phyloP scores from a whole-genome alignment of 768 basidiomycete genomes.

The Obba rivulosa region DNA sequence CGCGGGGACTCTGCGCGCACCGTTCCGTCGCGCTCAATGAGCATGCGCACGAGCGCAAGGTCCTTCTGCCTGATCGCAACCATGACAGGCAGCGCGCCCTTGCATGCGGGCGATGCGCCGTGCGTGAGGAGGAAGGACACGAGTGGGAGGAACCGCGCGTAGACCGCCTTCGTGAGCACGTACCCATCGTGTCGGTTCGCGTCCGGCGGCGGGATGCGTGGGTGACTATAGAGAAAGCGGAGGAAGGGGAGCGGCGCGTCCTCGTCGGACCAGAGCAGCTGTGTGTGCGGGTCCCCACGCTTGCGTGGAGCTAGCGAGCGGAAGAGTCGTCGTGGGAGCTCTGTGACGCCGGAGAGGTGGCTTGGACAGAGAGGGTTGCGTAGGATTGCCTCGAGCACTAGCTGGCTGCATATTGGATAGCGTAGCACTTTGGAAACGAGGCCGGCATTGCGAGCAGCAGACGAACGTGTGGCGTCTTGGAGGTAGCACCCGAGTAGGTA shows the following conservation, averaged over 20 bases:
- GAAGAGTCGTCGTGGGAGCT: constrained; percentile 68
- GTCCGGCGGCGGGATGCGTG: constrained; percentile 38
- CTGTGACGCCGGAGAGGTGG: constrained; percentile 21
- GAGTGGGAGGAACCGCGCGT: constrained; percentile 57
- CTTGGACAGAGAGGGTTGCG: constrained; percentile 15
- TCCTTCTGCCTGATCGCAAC: constrained; percentile 74
- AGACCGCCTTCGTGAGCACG: constrained; percentile 74
- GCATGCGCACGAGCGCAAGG: constrained; percentile 59
- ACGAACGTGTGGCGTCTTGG: constrained; percentile 9
- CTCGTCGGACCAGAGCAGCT: constrained; percentile 34
- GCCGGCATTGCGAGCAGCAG: constrained; percentile 5
- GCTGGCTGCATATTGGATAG: constrained; percentile 40
- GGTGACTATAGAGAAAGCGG: constrained; percentile 43
- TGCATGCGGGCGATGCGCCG: constrained; percentile 65
- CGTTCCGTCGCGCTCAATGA: constrained; percentile 55
- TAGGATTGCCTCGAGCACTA: constrained; percentile 44
- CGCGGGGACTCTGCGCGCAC: constrained; percentile 13
- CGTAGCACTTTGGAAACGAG: constrained; percentile 47
- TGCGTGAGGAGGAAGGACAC: constrained; percentile 64
- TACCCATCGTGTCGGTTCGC: constrained; percentile 75
- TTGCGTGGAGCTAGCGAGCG: constrained; percentile 35
- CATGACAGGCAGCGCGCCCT: constrained; percentile 58
- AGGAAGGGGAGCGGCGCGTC: constrained; percentile 65
- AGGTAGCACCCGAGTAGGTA: constrained; percentile 47
- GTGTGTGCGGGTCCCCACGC: background rate